A percentile compares a stretch with the other conserved stretches of the same genome.
These are phyloP conservation scores for Cryptococcus sp. DNA, from an alignment of 1,284 basidiomycete genomes.

Conservation along the genomic window DNA sequence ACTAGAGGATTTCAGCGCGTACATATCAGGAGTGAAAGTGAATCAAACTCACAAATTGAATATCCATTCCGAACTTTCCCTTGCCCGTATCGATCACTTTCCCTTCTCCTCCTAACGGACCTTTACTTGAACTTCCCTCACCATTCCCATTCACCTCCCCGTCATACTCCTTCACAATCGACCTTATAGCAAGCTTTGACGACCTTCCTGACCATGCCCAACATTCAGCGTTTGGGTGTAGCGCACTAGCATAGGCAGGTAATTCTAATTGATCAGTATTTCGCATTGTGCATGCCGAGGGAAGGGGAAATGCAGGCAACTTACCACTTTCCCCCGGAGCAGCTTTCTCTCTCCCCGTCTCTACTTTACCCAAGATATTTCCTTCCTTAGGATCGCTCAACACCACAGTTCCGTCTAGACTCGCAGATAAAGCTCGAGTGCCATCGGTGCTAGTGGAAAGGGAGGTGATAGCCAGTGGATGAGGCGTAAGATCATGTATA, in stretches of 20 bases:
- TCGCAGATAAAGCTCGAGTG: slow-evolving; percentile 63
- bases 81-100: slow-evolving; percentile 59
- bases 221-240: slow-evolving; percentile 64
- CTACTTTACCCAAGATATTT: slow-evolving; percentile 58
- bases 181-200: slow-evolving; percentile 57
- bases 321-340: slow-evolving; percentile 64
- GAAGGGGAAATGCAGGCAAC: slow-evolving; percentile 30
- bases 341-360: slow-evolving; percentile 60
- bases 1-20: slow-evolving; percentile 51
- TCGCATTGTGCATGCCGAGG: not conserved
- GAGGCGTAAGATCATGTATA: slow-evolving; percentile 59
- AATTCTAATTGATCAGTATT: slow-evolving; percentile 16
- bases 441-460: slow-evolving; percentile 65
- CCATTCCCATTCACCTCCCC: slow-evolving; percentile 50
- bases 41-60: slow-evolving; percentile 61
- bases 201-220: slow-evolving; percentile 75
- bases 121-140: slow-evolving; percentile 3
- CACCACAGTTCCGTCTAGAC: slow-evolving; percentile 70
- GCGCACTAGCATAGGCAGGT: slow-evolving; percentile 71
- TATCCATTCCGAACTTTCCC: slow-evolving; percentile 74
- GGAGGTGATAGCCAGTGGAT: slow-evolving; percentile 69
- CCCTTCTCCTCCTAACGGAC: slow-evolving; percentile 54
- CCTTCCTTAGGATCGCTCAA: slow-evolving; percentile 65
- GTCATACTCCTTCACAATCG: slow-evolving; percentile 40
- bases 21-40: not conserved